A percentile compares a stretch with the other conserved stretches of the same genome.
phyloP scores from a whole-genome alignment of 1,284 basidiomycete genomes.

The Hemileia vastatrix region DNA sequence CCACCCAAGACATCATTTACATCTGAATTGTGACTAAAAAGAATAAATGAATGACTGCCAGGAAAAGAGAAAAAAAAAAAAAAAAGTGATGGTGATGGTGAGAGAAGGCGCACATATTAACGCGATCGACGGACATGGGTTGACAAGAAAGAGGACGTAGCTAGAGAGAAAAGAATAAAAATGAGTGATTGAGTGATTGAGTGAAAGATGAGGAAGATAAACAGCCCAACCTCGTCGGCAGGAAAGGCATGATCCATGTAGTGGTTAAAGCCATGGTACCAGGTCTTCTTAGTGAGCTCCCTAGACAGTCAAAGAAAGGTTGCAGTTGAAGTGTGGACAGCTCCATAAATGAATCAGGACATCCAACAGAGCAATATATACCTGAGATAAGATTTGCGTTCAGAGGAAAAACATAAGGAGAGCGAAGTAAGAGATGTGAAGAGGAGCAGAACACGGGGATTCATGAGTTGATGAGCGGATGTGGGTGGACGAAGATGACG shows the following conservation, averaged over 20 bases:
- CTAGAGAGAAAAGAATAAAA: conserved; percentile 3
- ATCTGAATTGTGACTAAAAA: conserved; percentile 56
- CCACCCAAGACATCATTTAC: conserved; percentile 77
- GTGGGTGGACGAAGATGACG: too few relatives aligned
- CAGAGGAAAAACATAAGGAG: too few relatives aligned
- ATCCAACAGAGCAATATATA: too few relatives aligned
- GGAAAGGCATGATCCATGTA: conserved; percentile 57
- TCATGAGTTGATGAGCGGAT: too few relatives aligned
- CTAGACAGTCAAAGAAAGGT: too few relatives aligned
- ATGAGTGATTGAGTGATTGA: conserved; percentile 25
- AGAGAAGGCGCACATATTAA: conserved; percentile 10
- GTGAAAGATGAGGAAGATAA: conserved; percentile 64
- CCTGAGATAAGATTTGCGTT: too few relatives aligned
- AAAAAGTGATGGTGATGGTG: background rate
- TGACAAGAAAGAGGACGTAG: conserved; percentile 15
- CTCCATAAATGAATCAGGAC: too few relatives aligned
- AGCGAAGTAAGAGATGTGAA: too few relatives aligned
- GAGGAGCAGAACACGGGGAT: too few relatives aligned
- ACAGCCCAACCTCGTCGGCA: conserved; percentile 61
- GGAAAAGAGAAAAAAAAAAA: background rate
- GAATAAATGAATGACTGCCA: background rate
- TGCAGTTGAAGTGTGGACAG: too few relatives aligned
- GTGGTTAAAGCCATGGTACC: conserved; percentile 70
- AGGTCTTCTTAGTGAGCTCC: conserved; percentile 60
- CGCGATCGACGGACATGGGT: conserved; percentile 1